These are phyloP conservation scores for Glarea lozoyensis DNA, from an alignment of 495 filamentous ascomycete genomes.

Conservation along the genomic window DNA sequence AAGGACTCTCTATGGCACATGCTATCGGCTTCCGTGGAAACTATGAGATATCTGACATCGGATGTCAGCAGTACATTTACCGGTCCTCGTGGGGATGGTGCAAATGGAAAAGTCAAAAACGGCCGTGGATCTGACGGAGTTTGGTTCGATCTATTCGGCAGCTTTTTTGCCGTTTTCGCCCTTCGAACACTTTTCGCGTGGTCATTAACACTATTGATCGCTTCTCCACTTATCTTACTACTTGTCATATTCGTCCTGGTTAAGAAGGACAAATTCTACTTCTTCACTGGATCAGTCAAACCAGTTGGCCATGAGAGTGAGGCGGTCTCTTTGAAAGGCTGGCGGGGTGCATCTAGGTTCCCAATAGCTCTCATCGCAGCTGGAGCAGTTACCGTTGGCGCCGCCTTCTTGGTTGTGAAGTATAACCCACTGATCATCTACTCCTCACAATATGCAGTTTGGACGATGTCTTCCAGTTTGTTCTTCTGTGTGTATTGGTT, in stretches of 20 bases:
- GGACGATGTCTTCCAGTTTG: conserved; percentile 70
- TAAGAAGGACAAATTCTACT: conserved; percentile 68
- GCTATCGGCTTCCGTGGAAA: conserved; percentile 71
- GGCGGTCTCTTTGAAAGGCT: conserved; percentile 60
- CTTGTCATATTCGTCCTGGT: conserved; percentile 57
- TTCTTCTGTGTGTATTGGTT: conserved; percentile 81
- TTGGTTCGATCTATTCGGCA: conserved; percentile 93
- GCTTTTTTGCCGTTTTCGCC: conserved; percentile 65
- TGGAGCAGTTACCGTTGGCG: conserved; percentile 57
- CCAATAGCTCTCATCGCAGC: conserved; percentile 68
- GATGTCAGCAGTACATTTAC: conserved; percentile 58
- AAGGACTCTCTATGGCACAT: conserved; percentile 84
- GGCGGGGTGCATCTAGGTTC: conserved; percentile 75
- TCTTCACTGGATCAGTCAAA: conserved; percentile 56
- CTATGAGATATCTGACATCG: conserved; percentile 58
- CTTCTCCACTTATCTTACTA: conserved; percentile 62
- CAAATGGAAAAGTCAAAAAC: conserved; percentile 50
- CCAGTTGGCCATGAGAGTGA: conserved; percentile 48
- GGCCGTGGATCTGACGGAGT: conserved; percentile 64
- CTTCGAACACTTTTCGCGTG: conserved; percentile 80
- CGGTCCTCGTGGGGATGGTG: conserved; percentile 46
- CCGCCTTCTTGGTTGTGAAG: conserved; percentile 69
- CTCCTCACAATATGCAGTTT: conserved; percentile 74
- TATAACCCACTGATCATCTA: conserved; percentile 83
- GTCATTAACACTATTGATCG: conserved; percentile 72